Evolutionary conservation across 2,329 filamentous ascomycete genomes (phyloP).

Genomic region (Trichoderma koningii): DNA sequence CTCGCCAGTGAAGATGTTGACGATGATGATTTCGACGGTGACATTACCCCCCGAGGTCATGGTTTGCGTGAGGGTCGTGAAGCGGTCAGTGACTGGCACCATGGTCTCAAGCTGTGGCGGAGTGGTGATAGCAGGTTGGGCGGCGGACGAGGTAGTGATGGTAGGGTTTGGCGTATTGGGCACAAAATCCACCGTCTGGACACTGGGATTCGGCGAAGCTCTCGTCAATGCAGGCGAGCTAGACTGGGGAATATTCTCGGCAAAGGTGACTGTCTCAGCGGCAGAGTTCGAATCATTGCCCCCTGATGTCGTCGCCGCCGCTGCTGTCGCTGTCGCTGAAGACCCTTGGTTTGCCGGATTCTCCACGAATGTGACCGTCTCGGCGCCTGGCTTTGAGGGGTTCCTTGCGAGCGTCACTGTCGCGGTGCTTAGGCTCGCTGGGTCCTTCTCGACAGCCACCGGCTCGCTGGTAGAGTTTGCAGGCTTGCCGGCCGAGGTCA

Average conservation of each 20-base stretch:
- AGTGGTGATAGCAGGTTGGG: slow-evolving; percentile 32
- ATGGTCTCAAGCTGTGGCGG: slow-evolving; percentile 29
- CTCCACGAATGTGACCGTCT: neutral
- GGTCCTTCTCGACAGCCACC: neutral
- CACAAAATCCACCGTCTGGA: neutral
- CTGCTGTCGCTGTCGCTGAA: too few species aligned
- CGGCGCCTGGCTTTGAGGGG: neutral
- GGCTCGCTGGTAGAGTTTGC: neutral
- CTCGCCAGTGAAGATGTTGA: slow-evolving; percentile 38
- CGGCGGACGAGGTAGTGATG: slow-evolving; percentile 25
- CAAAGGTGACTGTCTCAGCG: neutral
- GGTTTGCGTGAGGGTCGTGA: slow-evolving; percentile 34
- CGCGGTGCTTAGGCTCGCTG: neutral
- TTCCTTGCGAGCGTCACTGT: neutral
- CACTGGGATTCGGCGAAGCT: neutral
- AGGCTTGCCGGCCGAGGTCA: neutral
- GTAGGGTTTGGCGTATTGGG: neutral
- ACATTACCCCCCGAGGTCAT: slow-evolving; percentile 31
- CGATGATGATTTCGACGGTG: slow-evolving; percentile 39
- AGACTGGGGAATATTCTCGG: neutral
- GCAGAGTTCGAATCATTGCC: neutral
- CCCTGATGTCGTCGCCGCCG: neutral
- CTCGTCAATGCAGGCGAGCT: neutral
- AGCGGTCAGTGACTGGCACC: slow-evolving; percentile 29
- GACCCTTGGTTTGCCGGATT: neutral